phyloP scores from a whole-genome alignment of 345 rosid species.

The Populus davidiana region DNA sequence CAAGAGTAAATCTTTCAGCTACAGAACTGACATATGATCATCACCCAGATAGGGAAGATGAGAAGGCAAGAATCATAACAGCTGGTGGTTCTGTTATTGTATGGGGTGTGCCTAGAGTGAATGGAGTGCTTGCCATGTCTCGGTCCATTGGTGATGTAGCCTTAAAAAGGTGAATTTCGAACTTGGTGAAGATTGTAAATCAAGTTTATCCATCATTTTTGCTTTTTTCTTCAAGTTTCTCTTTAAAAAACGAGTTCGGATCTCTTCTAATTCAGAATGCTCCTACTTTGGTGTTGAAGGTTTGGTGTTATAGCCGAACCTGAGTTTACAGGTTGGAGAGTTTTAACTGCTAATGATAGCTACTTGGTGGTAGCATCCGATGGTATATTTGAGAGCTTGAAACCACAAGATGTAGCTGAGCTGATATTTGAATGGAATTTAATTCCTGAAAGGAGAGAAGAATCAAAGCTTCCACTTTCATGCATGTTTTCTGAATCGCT shows the following conservation, averaged over 20 bases:
- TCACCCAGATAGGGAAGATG: conserved; percentile 27
- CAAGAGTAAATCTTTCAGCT: conserved; percentile 2
- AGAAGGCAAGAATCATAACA: conserved; percentile 22
- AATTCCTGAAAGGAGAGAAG: background rate
- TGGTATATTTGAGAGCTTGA: conserved; percentile 35
- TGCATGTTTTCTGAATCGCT: conserved; percentile 10
- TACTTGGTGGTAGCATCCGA: conserved; percentile 34
- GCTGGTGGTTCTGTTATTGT: conserved; percentile 24
- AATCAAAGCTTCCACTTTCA: background rate
- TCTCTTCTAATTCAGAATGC: background rate
- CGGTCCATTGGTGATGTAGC: conserved; percentile 27
- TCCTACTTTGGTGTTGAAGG: background rate
- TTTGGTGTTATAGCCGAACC: conserved; percentile 28
- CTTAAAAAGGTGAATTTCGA: conserved; percentile 11
- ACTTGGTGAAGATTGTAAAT: background rate
- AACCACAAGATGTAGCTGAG: conserved; percentile 11
- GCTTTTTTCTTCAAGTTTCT: background rate
- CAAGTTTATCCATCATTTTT: background rate
- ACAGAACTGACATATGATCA: conserved; percentile 26
- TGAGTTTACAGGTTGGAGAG: conserved; percentile 25
- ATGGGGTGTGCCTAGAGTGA: conserved; percentile 25
- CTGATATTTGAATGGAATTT: conserved; percentile 12
- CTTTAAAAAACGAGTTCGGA: background rate
- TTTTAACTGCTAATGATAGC: conserved; percentile 10
- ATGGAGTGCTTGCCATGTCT: conserved; percentile 28